Evolutionary conservation across 148 eudicot genomes (phyloP), one percentile per base, ranked within the genome.

Genomic region (Vaccinium macrocarpon): DNA sequence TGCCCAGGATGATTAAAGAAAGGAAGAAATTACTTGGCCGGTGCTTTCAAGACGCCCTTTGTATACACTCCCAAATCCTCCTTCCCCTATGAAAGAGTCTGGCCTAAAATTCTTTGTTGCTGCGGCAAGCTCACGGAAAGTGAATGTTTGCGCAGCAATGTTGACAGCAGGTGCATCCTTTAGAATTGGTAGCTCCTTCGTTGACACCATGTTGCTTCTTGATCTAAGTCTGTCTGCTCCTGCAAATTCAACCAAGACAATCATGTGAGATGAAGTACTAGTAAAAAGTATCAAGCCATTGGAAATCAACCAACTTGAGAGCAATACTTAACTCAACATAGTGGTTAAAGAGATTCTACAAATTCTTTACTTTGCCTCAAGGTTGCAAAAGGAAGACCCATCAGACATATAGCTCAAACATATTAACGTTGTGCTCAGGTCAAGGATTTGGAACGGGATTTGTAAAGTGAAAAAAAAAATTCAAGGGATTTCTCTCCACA

Each of bases 81-180:
- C 99, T 90, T 96, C 98, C n/a, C 99, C 98, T 81, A 96, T 50
- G 83, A 94, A 93, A 84, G 90, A 93, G 38, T 96, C 99, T 12
- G 88, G 93, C 82, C 91, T 86, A 52, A 96, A 96, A 87, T 94
- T 93, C 82, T 87, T 90, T 80, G 99, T 96, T 27, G 98, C 99
- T 75, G 89, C 85, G 52, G 98, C 95, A 84, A 96, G 95, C 84
- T 96, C 99, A 42, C 95, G 93, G 76, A 94, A 94, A 48, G 94
- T 91, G 87, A 94, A 96, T 71, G 95, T 96, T 42, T 94, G 97
- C 42, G 98, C 98, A 8, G 91, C 93, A 84, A 94, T 90, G 80
- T 90, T 87, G 74, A 78, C 86, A 75, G 86, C 91, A 4, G 92
- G 86, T 79, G 64, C 83, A 76, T 92, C 93, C 88, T 90, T 93